Evolutionary conservation across 2,329 filamentous ascomycete species (phyloP), one percentile per base, ranked within the genome.

Genomic region (Xylaria arbuscula): DNA sequence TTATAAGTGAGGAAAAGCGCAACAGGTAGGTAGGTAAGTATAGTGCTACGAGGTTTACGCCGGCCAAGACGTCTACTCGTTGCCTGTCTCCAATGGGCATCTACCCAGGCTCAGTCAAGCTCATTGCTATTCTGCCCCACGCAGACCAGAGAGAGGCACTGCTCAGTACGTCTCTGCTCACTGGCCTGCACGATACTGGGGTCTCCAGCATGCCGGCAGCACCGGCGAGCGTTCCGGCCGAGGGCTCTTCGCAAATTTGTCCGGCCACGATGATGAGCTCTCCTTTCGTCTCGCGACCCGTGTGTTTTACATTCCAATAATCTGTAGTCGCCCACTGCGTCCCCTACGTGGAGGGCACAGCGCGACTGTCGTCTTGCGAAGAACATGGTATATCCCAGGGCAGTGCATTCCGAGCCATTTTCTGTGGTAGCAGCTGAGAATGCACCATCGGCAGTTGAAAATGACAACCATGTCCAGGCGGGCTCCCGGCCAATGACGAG

Each of bases 391-490:
- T 47, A 61, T 61, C 57, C 57, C 9, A 66, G 57, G 48, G 56
- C 9, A 47, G 19, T 47, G 22, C 56, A 55, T 61, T 59, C 56
- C 40, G 40, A 59, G 34, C 17, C 13, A 8, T 15, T 22, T 48
- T 34, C 56, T 59, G 42, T 24, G 56, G 56, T 59, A 59, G 56
- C 42, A 59, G 56, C 56, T 59, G 56, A 47, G 42, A 36, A 57
- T 57, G 55, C 55, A 57, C 38, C 55, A 57, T 59, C 62, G 62
- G 62, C 50, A 65, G 62, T 65, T 65, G 56, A 53, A 38, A 28
- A 54, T 48, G 62, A 53, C 62, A 60, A 54, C 56, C 62, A 65
- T 65, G 62, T 47, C 55, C 62, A 42, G 40, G 5, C 13, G 2
- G 5, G 13, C 47, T 60, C 48, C 38, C 48, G 24, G 54, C 56